Conservation (phyloP, 768 basidiomycete genomes). For the Boletus rubropictus region DNA sequence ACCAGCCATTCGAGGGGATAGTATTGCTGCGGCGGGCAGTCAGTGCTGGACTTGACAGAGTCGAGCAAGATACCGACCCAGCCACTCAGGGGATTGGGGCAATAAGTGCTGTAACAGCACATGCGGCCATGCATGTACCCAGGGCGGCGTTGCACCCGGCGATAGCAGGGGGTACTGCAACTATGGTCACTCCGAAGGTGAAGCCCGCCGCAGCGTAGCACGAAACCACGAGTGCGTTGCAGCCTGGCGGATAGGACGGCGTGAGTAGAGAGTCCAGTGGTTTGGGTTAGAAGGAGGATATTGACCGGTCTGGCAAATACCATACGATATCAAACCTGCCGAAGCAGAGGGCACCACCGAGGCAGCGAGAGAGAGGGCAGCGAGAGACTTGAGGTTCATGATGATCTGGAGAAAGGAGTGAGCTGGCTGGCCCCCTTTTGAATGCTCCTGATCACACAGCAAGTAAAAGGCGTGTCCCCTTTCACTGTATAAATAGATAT, state of each 20-base stretch:
- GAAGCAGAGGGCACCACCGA: slow-evolving; percentile 6
- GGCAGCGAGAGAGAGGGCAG: slow-evolving; percentile 15
- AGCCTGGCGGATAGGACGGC: slow-evolving; percentile 12
- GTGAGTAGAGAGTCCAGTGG: background rate
- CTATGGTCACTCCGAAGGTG: slow-evolving; percentile 20
- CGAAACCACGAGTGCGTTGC: slow-evolving; percentile 17
- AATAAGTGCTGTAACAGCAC: slow-evolving; percentile 16
- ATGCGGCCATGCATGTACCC: slow-evolving; percentile 24
- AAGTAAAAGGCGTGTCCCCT: slow-evolving; percentile 3
- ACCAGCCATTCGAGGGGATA: background rate
- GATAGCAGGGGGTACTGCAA: slow-evolving; percentile 18
- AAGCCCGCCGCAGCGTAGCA: slow-evolving; percentile 25
- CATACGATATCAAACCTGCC: slow-evolving; percentile 22
- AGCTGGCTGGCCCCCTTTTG: background rate
- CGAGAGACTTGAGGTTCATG: slow-evolving; percentile 25
- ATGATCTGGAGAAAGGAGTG: background rate
- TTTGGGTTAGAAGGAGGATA: too few species aligned
- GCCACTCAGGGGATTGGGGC: slow-evolving; percentile 22
- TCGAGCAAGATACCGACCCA: too few species aligned
- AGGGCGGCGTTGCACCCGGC: slow-evolving; percentile 19
- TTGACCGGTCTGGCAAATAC: slow-evolving; percentile 21
- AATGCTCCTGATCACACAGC: slow-evolving; percentile 7
- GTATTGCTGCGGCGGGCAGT: background rate
- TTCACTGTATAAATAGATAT: too few species aligned
- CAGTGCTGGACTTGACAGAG: background rate